Conservation (phyloP, 2,329 filamentous ascomycete species). For the Ophiostoma populinum region DNA sequence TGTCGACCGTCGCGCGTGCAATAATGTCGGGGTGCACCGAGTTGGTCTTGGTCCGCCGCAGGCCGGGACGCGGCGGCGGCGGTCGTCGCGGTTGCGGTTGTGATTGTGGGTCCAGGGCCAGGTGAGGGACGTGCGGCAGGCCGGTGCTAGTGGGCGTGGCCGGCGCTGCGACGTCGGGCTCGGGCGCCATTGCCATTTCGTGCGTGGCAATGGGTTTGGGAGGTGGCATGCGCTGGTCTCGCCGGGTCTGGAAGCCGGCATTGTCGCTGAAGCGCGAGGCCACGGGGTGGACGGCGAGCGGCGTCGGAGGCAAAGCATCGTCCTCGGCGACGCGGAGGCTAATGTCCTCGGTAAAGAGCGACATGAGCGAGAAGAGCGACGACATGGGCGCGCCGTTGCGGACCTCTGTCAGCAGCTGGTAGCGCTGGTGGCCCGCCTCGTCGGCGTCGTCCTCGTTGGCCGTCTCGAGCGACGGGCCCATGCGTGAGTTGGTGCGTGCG, state of each 20-base stretch:
- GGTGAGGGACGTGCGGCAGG: slow-evolving; percentile 51
- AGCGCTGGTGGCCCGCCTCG: slow-evolving; percentile 51
- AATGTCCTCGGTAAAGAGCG: slow-evolving; percentile 89
- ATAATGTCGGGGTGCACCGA: slow-evolving; percentile 95
- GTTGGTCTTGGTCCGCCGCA: slow-evolving; percentile 34
- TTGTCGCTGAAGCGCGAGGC: slow-evolving; percentile 15
- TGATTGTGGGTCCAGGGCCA: slow-evolving; percentile 43
- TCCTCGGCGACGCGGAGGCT: slow-evolving; percentile 59
- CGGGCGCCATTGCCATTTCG: slow-evolving; percentile 6
- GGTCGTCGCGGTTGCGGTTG: slow-evolving; percentile 15
- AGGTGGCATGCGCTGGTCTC: slow-evolving; percentile 19
- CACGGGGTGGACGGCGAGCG: slow-evolving; percentile 15
- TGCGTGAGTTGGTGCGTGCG: slow-evolving; percentile 17
- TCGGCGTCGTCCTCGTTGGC: slow-evolving; percentile 38
- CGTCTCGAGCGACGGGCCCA: slow-evolving; percentile 22
- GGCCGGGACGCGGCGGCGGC: slow-evolving; percentile 23
- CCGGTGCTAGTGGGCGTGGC: no score
- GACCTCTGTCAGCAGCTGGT: slow-evolving; percentile 90
- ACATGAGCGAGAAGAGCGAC: slow-evolving; percentile 91
- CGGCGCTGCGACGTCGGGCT: no score
- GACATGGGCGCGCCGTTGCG: slow-evolving; percentile 98
- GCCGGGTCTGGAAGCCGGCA: slow-evolving; percentile 17
- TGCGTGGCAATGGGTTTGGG: slow-evolving; percentile 18
- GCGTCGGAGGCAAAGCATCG: slow-evolving; percentile 22
- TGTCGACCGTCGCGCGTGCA: slow-evolving; percentile 88